Percentiles rank a stretch among this genome's conserved stretches.
Evolutionary conservation across 2,329 filamentous ascomycete genomes (phyloP).

Genomic region (Dactylellina drechsleri): DNA sequence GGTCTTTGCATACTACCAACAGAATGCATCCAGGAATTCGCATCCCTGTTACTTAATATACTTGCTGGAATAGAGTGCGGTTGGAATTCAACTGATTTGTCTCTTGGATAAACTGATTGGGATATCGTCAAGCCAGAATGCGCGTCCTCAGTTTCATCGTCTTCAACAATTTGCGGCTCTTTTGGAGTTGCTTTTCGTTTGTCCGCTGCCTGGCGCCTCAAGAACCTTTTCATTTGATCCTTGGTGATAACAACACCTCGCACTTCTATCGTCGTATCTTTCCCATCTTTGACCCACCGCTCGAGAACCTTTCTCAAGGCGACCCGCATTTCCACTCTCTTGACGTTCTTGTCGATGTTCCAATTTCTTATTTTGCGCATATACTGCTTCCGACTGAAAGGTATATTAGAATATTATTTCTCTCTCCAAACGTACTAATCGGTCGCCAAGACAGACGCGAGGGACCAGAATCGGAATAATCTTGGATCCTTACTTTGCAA

Average conservation of each 20-base stretch:
- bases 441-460: too few relatives aligned
- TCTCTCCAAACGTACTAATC: neutral
- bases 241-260: slow-evolving; percentile 9
- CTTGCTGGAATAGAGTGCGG: slow-evolving; percentile 1
- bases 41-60: neutral
- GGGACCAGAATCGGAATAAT: too few relatives aligned
- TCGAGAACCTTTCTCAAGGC: slow-evolving; percentile 18
- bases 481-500: slow-evolving; percentile 13
- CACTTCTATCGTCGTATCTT: slow-evolving; percentile 11
- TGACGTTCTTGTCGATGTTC: slow-evolving; percentile 21
- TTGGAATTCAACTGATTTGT: neutral
- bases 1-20: neutral
- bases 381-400: slow-evolving; percentile 1
- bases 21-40: neutral
- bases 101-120: neutral
- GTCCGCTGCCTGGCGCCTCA: neutral
- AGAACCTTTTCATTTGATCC: slow-evolving; percentile 11
- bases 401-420: neutral
- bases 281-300: neutral
- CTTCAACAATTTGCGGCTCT: neutral
- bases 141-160: neutral
- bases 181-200: neutral
- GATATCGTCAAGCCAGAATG: too few relatives aligned
- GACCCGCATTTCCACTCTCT: slow-evolving; percentile 8
- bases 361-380: slow-evolving; percentile 11